Evolutionary conservation across 106 monocot species (phyloP), one percentile per base, ranked within the genome.

Genomic region (Triglochin maritima): DNA sequence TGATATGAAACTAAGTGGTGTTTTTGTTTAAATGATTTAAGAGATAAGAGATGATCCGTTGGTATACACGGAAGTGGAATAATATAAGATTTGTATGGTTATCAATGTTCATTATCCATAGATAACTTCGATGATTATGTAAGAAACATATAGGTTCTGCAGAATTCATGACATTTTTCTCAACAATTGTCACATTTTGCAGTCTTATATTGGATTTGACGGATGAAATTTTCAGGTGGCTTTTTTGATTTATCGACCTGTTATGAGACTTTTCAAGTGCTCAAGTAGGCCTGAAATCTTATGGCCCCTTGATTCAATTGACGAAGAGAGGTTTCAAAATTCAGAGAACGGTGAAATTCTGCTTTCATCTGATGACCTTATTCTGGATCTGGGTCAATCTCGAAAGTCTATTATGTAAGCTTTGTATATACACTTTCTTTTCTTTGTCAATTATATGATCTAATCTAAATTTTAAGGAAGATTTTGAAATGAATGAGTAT

Each of bases 161-260:
- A 29, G 29, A 29, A 29, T 29, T 29, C 29, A 29, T 29, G 29
- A 29, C 29, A 29, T 29, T 29, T 29, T 29, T 29, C 29, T 29
- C 29, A 29, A 29, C 1, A 29, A 29, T 29, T 29, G 29, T 29
- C 29, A 29, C 29, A 29, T 29, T 29, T 29, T 29, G 29, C 29
- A 29, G 29, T 29, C 29, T 29, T 29, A 29, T 29, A 29, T 29
- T 29, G 29, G 29, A 29, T 29, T 4, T 49, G 11, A 15, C 29
- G 4, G 3, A 67, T 67, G 15, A 13, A 42, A 12, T 76, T 56
- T 17, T 72, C 79, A 94, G 94, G 95, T 95, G 11, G 95, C 90
- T 50, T 95, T 98, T 84, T 72, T 98, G 45, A 70, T 98, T 50
- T 98, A 98, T 79, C 98, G 98, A 0, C 98, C 98, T 13, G 80